Percentiles rank a stretch among this genome's conserved stretches.
Conservation (phyloP, 306 rosid genomes). For the Pyrus pyrifolia region DNA sequence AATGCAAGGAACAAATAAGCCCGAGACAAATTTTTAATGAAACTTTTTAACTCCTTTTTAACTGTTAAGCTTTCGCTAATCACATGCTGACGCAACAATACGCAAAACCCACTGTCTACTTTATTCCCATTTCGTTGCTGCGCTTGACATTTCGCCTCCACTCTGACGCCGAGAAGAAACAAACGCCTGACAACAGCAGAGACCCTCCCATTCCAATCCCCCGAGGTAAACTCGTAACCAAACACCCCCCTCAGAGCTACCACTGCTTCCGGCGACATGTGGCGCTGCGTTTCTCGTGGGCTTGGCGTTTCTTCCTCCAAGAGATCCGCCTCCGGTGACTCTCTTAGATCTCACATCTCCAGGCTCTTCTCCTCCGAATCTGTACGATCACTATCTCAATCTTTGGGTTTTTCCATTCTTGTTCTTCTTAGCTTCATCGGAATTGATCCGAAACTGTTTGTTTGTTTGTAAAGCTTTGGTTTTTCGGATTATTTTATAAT, state of each 20-base stretch:
- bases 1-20: too few relatives aligned
- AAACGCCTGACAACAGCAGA: background rate
- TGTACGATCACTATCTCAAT: constrained; percentile 26
- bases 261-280: constrained; percentile 34
- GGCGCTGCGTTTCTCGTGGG: constrained; percentile 87
- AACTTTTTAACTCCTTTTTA: too few relatives aligned
- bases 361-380: constrained; percentile 63
- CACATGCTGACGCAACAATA: background rate
- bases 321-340: constrained; percentile 34
- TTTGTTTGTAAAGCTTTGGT: background rate
- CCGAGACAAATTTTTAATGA: too few relatives aligned
- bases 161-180: constrained; percentile 6
- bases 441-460: background rate
- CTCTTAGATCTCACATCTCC: constrained; percentile 59
- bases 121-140: background rate
- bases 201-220: background rate
- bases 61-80: background rate
- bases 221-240: background rate
- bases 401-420: constrained; percentile 5
- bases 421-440: background rate
- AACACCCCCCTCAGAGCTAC: background rate
- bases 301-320: constrained; percentile 41
- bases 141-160: constrained; percentile 7
- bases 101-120: background rate
- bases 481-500: background rate